These are phyloP conservation scores for Manihot esculenta DNA, from an alignment of 441 rosid species.

Conservation along the genomic window DNA sequence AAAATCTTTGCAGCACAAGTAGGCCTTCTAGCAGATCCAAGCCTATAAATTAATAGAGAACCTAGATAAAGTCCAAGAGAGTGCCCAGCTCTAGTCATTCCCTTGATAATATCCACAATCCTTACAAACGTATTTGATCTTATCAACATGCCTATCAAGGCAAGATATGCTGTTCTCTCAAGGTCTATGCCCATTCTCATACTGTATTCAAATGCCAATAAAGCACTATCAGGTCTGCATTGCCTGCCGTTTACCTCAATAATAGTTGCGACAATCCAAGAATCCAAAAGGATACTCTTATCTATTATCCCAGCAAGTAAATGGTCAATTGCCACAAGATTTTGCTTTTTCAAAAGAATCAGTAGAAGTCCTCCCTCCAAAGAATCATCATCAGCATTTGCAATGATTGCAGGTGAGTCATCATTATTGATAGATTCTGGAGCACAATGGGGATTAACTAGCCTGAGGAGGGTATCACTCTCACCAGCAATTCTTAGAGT, in stretches of 20 bases:
- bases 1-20: conserved; percentile 60
- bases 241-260: conserved; percentile 42
- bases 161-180: conserved; percentile 55
- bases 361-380: conserved; percentile 43
- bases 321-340: conserved; percentile 54
- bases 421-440: conserved; percentile 27
- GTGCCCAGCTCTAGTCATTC: conserved; percentile 57
- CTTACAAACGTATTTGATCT: conserved; percentile 42
- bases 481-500: conserved; percentile 45
- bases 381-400: conserved; percentile 29
- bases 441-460: conserved; percentile 70
- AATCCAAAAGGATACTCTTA: conserved; percentile 40
- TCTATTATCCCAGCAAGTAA: conserved; percentile 44
- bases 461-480: conserved; percentile 55
- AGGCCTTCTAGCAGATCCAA: conserved; percentile 75
- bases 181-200: conserved; percentile 43
- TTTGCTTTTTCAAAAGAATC: conserved; percentile 61
- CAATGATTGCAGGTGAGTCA: conserved; percentile 17
- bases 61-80: conserved; percentile 56
- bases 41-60: conserved; percentile 59
- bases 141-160: conserved; percentile 51
- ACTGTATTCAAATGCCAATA: conserved; percentile 62
- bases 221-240: conserved; percentile 54
- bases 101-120: conserved; percentile 46
- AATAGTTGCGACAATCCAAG: conserved; percentile 47